These are phyloP conservation scores for Pochonia chlamydosporia DNA, from an alignment of 2,329 filamentous ascomycete genomes.

Conservation along the genomic window DNA sequence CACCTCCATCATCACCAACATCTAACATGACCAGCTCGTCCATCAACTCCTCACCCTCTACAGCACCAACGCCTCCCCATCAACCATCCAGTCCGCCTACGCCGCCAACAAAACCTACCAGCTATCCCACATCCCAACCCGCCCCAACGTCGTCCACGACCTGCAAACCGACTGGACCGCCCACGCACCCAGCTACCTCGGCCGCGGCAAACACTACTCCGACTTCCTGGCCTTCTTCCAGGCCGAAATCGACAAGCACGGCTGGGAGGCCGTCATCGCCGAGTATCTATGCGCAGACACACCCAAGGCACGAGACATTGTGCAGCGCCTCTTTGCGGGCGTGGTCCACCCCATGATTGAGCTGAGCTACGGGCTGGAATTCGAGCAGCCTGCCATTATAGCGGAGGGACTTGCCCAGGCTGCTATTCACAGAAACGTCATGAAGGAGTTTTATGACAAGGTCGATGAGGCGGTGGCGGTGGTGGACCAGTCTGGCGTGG, in stretches of 20 bases:
- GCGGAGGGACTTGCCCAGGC: slow-evolving; percentile 75
- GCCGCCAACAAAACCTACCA: slow-evolving; percentile 63
- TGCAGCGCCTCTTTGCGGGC: slow-evolving; percentile 63
- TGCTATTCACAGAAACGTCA: slow-evolving; percentile 58
- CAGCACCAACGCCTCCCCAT: slow-evolving; percentile 61
- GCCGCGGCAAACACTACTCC: slow-evolving; percentile 57
- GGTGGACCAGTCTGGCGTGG: slow-evolving; percentile 8
- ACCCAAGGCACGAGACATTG: slow-evolving; percentile 60
- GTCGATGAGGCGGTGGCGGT: slow-evolving; percentile 42
- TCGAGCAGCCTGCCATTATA: slow-evolving; percentile 72
- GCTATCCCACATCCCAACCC: slow-evolving; percentile 39
- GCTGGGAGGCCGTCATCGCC: slow-evolving; percentile 54
- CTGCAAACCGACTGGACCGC: slow-evolving; percentile 47
- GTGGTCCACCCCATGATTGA: slow-evolving; percentile 78
- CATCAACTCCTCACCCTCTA: slow-evolving; percentile 75
- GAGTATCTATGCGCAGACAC: slow-evolving; percentile 66
- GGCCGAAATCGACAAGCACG: slow-evolving; percentile 58
- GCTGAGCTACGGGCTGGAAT: slow-evolving; percentile 79
- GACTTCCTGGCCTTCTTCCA: slow-evolving; percentile 76
- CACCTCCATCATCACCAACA: slow-evolving; percentile 7
- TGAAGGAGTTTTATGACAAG: slow-evolving; percentile 46
- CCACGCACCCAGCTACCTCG: slow-evolving; percentile 52
- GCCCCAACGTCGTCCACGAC: slow-evolving; percentile 45
- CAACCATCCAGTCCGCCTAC: slow-evolving; percentile 58
- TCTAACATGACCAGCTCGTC: slow-evolving; percentile 40